phyloP scores from a whole-genome alignment of 2,329 filamentous ascomycete species.

The Alternaria gaisen region DNA sequence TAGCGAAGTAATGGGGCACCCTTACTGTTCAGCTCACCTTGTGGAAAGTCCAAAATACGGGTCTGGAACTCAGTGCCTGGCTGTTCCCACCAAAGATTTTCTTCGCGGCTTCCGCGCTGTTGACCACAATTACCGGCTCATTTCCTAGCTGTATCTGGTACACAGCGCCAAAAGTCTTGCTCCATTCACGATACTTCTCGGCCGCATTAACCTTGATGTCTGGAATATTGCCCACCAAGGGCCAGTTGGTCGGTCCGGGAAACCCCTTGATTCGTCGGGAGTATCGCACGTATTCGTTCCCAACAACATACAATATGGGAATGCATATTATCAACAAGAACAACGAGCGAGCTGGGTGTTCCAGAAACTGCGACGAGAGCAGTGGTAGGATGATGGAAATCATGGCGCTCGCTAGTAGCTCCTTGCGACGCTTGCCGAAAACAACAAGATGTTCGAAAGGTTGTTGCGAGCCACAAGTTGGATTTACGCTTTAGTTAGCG shows the following conservation, averaged over 20 bases:
- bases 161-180: slow-evolving; percentile 52
- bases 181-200: slow-evolving; percentile 56
- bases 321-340: slow-evolving; percentile 36
- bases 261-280: slow-evolving; percentile 51
- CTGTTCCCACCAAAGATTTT: slow-evolving; percentile 55
- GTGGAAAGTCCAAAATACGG: slow-evolving; percentile 58
- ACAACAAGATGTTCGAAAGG: background rate
- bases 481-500: background rate
- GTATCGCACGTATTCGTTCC: slow-evolving; percentile 50
- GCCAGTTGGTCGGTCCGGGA: slow-evolving; percentile 50
- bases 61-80: slow-evolving; percentile 53
- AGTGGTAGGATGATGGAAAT: slow-evolving; percentile 40
- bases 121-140: slow-evolving; percentile 56
- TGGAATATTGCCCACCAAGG: slow-evolving; percentile 54
- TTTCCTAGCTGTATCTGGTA: slow-evolving; percentile 59
- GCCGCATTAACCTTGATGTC: slow-evolving; percentile 55
- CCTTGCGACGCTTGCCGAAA: background rate
- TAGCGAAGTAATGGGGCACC: background rate
- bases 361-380: slow-evolving; percentile 29
- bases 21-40: slow-evolving; percentile 39
- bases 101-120: slow-evolving; percentile 52
- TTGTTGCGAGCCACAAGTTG: background rate
- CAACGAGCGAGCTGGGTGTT: slow-evolving; percentile 38
- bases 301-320: slow-evolving; percentile 46
- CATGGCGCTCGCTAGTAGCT: slow-evolving; percentile 26